Evolutionary conservation across 148 eudicot species (phyloP), one percentile per base, ranked within the genome.

Genomic region (Tetragonia tetragonoides): DNA sequence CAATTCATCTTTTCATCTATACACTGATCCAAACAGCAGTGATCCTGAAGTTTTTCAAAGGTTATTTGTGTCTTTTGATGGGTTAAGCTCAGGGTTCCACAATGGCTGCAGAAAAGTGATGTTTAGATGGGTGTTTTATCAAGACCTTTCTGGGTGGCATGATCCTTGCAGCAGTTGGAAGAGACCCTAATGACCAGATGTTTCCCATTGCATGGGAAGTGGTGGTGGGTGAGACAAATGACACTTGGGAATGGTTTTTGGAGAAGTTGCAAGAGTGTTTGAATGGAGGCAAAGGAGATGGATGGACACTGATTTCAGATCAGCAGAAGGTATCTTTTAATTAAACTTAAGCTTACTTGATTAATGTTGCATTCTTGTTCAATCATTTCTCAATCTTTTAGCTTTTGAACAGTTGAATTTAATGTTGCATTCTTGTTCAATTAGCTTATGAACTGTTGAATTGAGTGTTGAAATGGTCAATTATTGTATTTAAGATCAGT

Each of bases 81-180:
- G 56, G 0, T 12, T 74, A 7, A 61, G 51, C 2, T 5, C 0
- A 4, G 68, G 68, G 8, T 62, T 64, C 4, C 1, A 61, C 7
- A 10, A 62, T 3, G 57, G 77, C 0, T 74, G 57, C 7, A 74
- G 17, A 41, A 44, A 15, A 9, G 3, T 74, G 0, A 14, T 74
- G 68, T 24, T 20, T 62, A 0, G 68, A 74, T 61, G 57, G 23
- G 1, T 60, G 77, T 6, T 74, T 74, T 9, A 1, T 74, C 0
- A 74, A 49, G 62, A 62, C 68, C 2, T 74, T 74, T 12, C 34
- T 74, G 11, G 23, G 77, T n/a, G n/a, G 5, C 14, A 60, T 60
- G 64, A 6, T 60, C 10, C 10, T n/a, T 17, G 8, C 8, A n/a
- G 28, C 16, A 4, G 56, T 44, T 1, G 41, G 16, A 23, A 62